Conservation (phyloP, 805 yeast genomes). For the Jamesozyma gamospora region DNA sequence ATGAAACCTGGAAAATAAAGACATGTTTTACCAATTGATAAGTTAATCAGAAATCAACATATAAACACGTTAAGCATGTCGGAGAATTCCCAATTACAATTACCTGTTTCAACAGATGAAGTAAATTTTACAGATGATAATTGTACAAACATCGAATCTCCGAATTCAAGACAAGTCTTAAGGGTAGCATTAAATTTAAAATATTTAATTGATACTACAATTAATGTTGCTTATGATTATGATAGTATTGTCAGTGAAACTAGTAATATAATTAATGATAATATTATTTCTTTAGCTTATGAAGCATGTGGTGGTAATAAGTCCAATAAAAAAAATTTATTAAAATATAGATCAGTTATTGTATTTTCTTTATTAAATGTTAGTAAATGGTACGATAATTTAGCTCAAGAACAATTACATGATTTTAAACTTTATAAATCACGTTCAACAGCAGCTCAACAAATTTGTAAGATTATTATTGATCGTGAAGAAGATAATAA, state of each 20-base stretch:
- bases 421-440: slow-evolving; percentile 54
- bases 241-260: slow-evolving; percentile 43
- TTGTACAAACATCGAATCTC: slow-evolving; percentile 19
- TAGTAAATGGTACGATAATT: slow-evolving; percentile 65
- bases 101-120: neutral
- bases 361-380: slow-evolving; percentile 66
- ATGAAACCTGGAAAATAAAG: no score
- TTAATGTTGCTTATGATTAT: slow-evolving; percentile 54
- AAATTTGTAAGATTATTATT: slow-evolving; percentile 58
- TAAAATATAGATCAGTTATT: slow-evolving; percentile 56
- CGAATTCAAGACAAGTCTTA: slow-evolving; percentile 57
- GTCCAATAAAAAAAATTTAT: slow-evolving; percentile 40
- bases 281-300: slow-evolving; percentile 49
- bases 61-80: no score
- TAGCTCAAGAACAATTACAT: slow-evolving; percentile 49
- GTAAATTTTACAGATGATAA: neutral
- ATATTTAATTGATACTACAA: slow-evolving; percentile 55
- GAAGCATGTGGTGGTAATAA: slow-evolving; percentile 78
- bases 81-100: neutral
- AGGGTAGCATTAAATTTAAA: slow-evolving; percentile 68
- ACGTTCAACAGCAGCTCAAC: slow-evolving; percentile 63
- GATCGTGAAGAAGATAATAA: slow-evolving; percentile 49
- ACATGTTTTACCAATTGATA: no score
- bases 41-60: no score
- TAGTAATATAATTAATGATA: slow-evolving; percentile 48